phyloP scores from a whole-genome alignment of 305 asterid species.

The Fraxinus latifolia region DNA sequence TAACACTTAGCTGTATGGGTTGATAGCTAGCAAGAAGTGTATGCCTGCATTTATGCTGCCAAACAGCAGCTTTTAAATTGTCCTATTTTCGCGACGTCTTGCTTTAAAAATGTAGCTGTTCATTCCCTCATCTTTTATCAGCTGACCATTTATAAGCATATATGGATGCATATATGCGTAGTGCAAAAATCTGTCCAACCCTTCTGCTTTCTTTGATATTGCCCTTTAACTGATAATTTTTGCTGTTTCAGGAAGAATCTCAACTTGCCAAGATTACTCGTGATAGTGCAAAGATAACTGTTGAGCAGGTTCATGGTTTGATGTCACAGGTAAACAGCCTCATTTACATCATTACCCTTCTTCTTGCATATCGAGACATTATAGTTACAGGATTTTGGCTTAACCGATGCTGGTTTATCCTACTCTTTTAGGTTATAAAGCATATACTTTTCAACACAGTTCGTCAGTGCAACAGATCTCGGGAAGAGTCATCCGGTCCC shows the following conservation, averaged over 20 bases:
- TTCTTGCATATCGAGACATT: not conserved
- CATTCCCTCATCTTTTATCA: not conserved
- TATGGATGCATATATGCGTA: not conserved
- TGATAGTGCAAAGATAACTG: slow-evolving; percentile 92
- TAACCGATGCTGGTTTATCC: not conserved
- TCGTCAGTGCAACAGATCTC: slow-evolving; percentile 50
- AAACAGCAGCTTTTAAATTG: not conserved
- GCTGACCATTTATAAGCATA: not conserved
- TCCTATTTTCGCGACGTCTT: not conserved
- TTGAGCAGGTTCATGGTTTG: slow-evolving; percentile 94
- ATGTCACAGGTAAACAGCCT: slow-evolving; percentile 77
- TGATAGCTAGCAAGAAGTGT: not conserved
- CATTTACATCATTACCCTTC: not conserved
- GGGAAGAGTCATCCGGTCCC: slow-evolving; percentile 58
- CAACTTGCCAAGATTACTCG: slow-evolving; percentile 87
- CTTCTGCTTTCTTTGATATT: not conserved
- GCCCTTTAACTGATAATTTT: slow-evolving; percentile 1
- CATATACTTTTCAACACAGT: slow-evolving; percentile 87
- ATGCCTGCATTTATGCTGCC: not conserved
- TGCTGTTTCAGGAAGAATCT: slow-evolving; percentile 74
- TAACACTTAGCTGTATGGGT: not conserved
- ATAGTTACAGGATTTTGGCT: not conserved
- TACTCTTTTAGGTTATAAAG: slow-evolving; percentile 68
- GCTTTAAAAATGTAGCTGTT: not conserved
- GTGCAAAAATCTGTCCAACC: not conserved